Evolutionary conservation across 148 eudicot genomes (phyloP), one percentile per base, ranked within the genome.

Genomic region (Heliosperma pusillum): DNA sequence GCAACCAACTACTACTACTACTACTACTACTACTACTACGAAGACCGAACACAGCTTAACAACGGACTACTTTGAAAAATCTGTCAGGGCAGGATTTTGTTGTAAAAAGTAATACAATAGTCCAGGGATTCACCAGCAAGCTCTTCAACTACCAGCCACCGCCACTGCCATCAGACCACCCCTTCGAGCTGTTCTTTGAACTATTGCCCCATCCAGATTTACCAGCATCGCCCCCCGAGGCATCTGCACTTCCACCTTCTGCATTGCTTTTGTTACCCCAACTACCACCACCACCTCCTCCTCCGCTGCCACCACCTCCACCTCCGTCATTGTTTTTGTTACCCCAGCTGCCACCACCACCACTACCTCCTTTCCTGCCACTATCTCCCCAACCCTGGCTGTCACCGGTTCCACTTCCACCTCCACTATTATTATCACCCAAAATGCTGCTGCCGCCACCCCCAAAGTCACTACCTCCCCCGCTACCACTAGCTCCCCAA

Each of bases 401-500:
- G 55, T 26, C 71, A 42, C 71, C 50, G 4, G 53, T 22, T 20
- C 53, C 71, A 3, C 71, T 52, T 7, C 20, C 53, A 8, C 53
- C 25, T 8, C 55, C 24, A 15, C 30, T 16, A 19, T 1, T 30
- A 7, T n/a, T 16, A 13, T 16, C 8, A 47, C 57, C 36, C 33
- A 33, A 4, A 12, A 30, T 33, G 6, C 59, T 42, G 25, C 44
- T 26, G 7, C 68, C 42, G 11, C 22, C 22, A 60, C 64, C 26
- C 64, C 64, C 21, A 60, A 24, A n/a, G n/a, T n/a, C n/a, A n/a
- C n/a, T n/a, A n/a, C n/a, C n/a, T n/a, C n/a, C 64, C 7, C 25
- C 87, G 21, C 89, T 82, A 74, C 89, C 91, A 24, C 64, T 21
- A 60, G 40, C 40, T 33, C 40, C 0, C n/a, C n/a, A n/a, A 42